Evolutionary conservation across 2,329 filamentous ascomycete genomes (phyloP).

Genomic region (Lachnellula subtilissima): DNA sequence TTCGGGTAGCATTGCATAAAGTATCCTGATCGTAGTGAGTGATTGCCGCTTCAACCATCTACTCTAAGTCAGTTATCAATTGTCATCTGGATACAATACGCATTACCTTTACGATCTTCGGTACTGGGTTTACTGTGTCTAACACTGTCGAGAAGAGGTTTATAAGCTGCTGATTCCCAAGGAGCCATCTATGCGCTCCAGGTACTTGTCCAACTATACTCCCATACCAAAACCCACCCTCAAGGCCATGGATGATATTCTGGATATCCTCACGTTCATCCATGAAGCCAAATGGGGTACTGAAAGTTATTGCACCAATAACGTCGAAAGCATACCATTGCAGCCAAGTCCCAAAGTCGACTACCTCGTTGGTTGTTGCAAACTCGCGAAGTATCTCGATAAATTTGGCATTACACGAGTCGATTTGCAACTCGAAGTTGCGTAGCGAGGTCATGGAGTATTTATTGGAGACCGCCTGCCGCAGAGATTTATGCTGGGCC

Average conservation of each 20-base stretch:
- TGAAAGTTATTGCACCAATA: slow-evolving; percentile 10
- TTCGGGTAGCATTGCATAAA: not conserved
- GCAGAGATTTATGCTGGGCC: not conserved
- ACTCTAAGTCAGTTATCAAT: not conserved
- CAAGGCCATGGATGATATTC: slow-evolving; percentile 5
- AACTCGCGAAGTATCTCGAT: slow-evolving; percentile 31
- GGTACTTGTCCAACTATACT: slow-evolving; percentile 1
- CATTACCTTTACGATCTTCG: not conserved
- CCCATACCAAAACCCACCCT: slow-evolving; percentile 1
- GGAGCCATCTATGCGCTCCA: slow-evolving; percentile 1
- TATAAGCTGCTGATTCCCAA: not conserved
- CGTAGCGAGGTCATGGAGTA: slow-evolving; percentile 26
- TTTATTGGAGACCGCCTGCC: slow-evolving; percentile 9
- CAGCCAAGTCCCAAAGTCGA: slow-evolving; percentile 1
- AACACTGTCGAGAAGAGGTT: not conserved
- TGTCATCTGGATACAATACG: not conserved
- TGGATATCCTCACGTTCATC: slow-evolving; percentile 6
- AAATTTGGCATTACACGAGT: slow-evolving; percentile 26
- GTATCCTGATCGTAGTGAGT: not conserved
- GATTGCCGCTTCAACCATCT: not conserved
- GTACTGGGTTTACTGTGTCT: not conserved
- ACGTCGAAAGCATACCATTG: slow-evolving; percentile 13
- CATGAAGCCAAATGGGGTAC: slow-evolving; percentile 9
- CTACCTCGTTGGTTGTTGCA: not conserved
- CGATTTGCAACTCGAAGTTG: slow-evolving; percentile 37